Percentiles rank a stretch among this genome's conserved stretches.
Conservation (phyloP, 371 early-diverging fungal species). For the Entomophthora muscae region DNA sequence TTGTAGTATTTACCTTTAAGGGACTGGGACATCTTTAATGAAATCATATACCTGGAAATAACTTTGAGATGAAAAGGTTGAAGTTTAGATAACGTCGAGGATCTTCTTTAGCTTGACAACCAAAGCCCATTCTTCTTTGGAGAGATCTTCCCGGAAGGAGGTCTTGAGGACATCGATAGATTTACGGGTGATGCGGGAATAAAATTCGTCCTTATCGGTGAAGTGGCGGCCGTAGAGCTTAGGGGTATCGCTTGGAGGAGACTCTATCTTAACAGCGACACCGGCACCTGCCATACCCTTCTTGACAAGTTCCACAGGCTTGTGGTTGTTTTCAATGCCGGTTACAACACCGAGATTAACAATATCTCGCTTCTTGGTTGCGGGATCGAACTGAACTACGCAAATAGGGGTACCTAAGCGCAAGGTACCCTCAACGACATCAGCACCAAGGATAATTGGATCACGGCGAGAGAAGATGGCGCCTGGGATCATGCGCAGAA, state of each 20-base stretch:
- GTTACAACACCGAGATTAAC: slow-evolving; percentile 83
- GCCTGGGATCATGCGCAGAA: slow-evolving; percentile 85
- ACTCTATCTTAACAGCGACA: slow-evolving; percentile 96
- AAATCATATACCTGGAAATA: no score
- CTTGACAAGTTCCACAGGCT: slow-evolving; percentile 63
- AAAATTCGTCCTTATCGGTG: slow-evolving; percentile 66
- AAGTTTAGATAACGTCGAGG: slow-evolving; percentile 11
- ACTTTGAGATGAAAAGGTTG: background rate
- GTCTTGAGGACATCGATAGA: slow-evolving; percentile 97
- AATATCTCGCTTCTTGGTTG: slow-evolving; percentile 46
- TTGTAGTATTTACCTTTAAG: no score
- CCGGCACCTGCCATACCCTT: slow-evolving; percentile 74
- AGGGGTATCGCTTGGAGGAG: slow-evolving; percentile 64
- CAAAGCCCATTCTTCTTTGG: slow-evolving; percentile 85
- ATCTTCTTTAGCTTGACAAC: slow-evolving; percentile 65
- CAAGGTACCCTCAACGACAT: slow-evolving; percentile 88
- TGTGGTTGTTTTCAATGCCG: slow-evolving; percentile 94
- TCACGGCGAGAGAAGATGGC: slow-evolving; percentile 93
- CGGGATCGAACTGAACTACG: slow-evolving; percentile 68
- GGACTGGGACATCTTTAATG: no score
- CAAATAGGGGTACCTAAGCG: slow-evolving; percentile 91
- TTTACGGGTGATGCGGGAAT: slow-evolving; percentile 64
- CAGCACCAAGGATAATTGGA: slow-evolving; percentile 97
- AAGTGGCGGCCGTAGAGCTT: slow-evolving; percentile 95
- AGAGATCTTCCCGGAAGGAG: slow-evolving; percentile 86